phyloP scores from a whole-genome alignment of 345 rosid species.

The Eucalyptus dawsonii region DNA sequence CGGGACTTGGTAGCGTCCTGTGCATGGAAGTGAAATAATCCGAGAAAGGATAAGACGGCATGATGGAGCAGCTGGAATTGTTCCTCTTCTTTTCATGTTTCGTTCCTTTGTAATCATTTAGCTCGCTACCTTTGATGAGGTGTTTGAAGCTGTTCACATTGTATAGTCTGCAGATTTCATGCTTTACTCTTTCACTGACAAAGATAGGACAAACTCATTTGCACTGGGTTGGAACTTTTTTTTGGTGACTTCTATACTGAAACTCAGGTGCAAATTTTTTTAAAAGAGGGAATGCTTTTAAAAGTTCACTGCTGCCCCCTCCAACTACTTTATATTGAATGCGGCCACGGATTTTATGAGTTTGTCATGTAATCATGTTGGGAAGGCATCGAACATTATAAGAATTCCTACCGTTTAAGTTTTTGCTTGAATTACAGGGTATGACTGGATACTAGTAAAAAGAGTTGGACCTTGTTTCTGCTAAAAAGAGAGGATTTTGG shows the following conservation, averaged over 20 bases:
- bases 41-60: neutral
- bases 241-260: neutral
- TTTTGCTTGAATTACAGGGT: neutral
- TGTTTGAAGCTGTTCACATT: neutral
- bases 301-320: neutral
- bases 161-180: neutral
- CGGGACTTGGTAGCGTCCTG: constrained; percentile 81
- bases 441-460: neutral
- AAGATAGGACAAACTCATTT: neutral
- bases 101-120: neutral
- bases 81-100: neutral
- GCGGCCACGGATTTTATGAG: neutral
- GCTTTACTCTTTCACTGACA: neutral
- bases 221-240: neutral
- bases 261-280: neutral
- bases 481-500: neutral
- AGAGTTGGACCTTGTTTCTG: neutral
- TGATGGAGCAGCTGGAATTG: neutral
- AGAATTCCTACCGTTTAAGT: neutral
- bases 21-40: constrained; percentile 50
- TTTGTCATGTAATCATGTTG: neutral
- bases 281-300: neutral
- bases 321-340: neutral
- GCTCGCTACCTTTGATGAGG: neutral
- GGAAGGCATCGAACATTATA: neutral